Base-by-base conservation (phyloP, 2,329 filamentous ascomycete genomes). In the Dactylellina haptotyla region DNA sequence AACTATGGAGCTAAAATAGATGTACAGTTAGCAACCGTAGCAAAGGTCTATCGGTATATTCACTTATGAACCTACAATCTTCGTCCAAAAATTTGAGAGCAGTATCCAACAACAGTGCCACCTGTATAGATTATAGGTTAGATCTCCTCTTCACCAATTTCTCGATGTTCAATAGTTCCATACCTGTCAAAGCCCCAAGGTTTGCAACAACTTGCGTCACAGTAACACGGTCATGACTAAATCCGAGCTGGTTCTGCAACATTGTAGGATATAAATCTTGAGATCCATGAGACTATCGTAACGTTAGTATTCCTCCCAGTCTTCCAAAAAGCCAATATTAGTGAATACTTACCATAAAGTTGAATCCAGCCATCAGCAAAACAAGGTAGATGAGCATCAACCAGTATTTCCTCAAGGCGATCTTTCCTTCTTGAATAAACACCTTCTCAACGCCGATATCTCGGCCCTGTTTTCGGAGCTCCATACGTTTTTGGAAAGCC, bases 281-380 rank as follows among this genome's bases (percentile, higher is more conserved):
- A 20, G 87, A 90, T 61, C 90, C 90, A 79, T 93, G 91, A 16
- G 88, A 90, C 76, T 77, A 37, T 58, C 37, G 20, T 37, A 14
- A 28, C 16, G 26, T 56, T 26, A 56, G 34, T 39, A 41, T 53
- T 34, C 14, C 5, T 3, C 20, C 10, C 16, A 23, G 4, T 28
- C 81, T 82, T 65, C 43, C n/a, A n/a, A n/a, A 58, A 5, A 53
- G 4, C 56, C 23, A 8, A 25, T 2, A 54, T 79, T 53, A 76
- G 72, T 39, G 37, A 8, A 39, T 26, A 50, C 32, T 14, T 76
- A 83, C 82, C 90, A 95, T 93, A 79, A 95, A 96, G 82, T 96
- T 96, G 84, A 96, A 95, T 2, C 92, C 92, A 1, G 91, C 89
- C 91, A 96, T 96, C 39, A 96, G 84, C 18, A 96, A 83, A 4